Evolutionary conservation across 495 filamentous ascomycete species (phyloP), one percentile per base, ranked within the genome.

Genomic region (Chaetomium fimeti): DNA sequence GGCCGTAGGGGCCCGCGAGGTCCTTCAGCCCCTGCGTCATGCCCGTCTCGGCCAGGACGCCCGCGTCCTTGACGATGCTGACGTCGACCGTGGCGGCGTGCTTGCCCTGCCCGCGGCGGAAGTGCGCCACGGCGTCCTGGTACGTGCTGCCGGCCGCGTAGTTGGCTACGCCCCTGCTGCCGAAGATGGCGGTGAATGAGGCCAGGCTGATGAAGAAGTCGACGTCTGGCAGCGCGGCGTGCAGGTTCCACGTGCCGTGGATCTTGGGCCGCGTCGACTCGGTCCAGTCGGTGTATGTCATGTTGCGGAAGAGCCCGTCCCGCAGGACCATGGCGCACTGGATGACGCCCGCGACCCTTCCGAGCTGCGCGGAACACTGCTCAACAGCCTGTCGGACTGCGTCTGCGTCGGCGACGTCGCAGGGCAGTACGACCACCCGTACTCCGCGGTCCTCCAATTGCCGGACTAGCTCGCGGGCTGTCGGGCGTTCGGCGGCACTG

Each of bases 131-230:
- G 0, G 80, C 76, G 56, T 84, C 85, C 12, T 84, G 76, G 72
- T 80, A 88, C 0, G 83, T 79, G 70, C 85, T 86, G 22, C 81
- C 84, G 0, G 81, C 84, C 1, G 82, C 76, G 64, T 89, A 89
- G 43, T 84, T 84, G 27, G 81, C 76, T 66, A 88, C 85, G 0
- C 77, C 27, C 0, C 25, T 3, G n/a, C 70, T 79, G 16, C 86
- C 86, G n/a, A 84, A 69, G 5, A 83, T 68, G 7, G 79, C 84
- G 6, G 81, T 71, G 0, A 82, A 66, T 1, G 87, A 89, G 27
- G 83, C 84, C 13, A 87, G 74, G n/a, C 78, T 73, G 53, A 88
- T 71, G 69, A 89, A 88, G 75, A 89, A 89, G 68, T 88, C 85
- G 3, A 88, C 45, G 45, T 49, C 20, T 8, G 20, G 13, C 5